Evolutionary conservation across 2,329 filamentous ascomycete genomes (phyloP).

Genomic region (Aspergillus udagawae): DNA sequence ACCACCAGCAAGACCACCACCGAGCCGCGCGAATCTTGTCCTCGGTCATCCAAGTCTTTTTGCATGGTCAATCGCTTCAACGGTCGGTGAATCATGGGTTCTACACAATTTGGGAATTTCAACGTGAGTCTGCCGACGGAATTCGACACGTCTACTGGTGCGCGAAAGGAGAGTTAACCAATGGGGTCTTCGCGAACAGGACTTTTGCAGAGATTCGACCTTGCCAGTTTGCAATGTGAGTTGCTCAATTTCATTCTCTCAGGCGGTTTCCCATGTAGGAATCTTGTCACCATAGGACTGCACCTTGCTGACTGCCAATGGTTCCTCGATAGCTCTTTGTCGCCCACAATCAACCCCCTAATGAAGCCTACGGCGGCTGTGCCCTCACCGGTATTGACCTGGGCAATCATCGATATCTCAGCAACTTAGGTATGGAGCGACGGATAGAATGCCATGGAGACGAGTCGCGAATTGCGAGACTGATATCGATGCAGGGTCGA

Average conservation of each 20-base stretch:
- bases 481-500: constrained; percentile 62
- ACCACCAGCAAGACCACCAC: constrained; percentile 3
- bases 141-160: constrained; percentile 1
- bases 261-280: constrained; percentile 1
- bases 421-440: constrained; percentile 69
- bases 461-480: not conserved
- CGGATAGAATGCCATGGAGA: constrained; percentile 25
- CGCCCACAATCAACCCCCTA: constrained; percentile 56
- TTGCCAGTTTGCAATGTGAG: constrained; percentile 80
- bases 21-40: constrained; percentile 6
- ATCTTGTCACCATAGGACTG: not conserved
- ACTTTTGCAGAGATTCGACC: constrained; percentile 80
- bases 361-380: constrained; percentile 64
- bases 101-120: constrained; percentile 57
- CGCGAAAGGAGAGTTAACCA: constrained; percentile 16
- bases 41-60: not conserved
- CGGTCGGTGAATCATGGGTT: constrained; percentile 40
- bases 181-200: constrained; percentile 44
- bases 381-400: constrained; percentile 70
- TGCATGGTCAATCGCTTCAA: constrained; percentile 12
- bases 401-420: constrained; percentile 61
- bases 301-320: constrained; percentile 14
- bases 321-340: constrained; percentile 58
- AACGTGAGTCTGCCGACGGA: constrained; percentile 41
- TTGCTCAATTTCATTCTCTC: constrained; percentile 19